Conservation (phyloP, 179 eudicot genomes). For the Pouteria campechiana region DNA sequence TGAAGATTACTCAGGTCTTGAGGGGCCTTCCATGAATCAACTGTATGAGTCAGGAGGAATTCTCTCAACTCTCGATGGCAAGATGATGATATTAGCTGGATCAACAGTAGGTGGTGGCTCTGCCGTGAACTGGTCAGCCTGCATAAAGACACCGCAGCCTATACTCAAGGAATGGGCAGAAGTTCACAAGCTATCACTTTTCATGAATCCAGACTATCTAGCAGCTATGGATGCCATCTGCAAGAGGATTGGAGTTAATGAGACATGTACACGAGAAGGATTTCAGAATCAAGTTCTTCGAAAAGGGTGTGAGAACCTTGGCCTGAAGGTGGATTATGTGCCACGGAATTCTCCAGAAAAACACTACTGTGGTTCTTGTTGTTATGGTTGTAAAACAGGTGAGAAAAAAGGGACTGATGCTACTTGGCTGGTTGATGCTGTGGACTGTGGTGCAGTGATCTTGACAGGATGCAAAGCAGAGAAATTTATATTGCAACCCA, state of each 20-base stretch:
- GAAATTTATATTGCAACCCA: constrained; percentile 14
- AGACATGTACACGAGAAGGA: constrained; percentile 44
- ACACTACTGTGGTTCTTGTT: constrained; percentile 73
- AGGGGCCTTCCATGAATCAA: constrained; percentile 50
- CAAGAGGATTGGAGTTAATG: constrained; percentile 48
- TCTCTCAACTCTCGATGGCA: constrained; percentile 43
- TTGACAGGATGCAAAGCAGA: constrained; percentile 52
- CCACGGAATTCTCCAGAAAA: constrained; percentile 44
- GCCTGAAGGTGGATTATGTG: constrained; percentile 34
- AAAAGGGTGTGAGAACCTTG: constrained; percentile 64
- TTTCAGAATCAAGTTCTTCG: constrained; percentile 61
- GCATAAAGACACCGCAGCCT: constrained; percentile 38
- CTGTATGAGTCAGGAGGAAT: constrained; percentile 43
- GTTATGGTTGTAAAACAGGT: constrained; percentile 45
- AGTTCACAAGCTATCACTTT: constrained; percentile 26
- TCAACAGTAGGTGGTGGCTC: constrained; percentile 77
- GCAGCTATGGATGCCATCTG: constrained; percentile 51
- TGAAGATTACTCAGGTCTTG: constrained; percentile 40
- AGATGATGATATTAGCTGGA: constrained; percentile 33
- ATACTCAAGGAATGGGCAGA: constrained; percentile 56
- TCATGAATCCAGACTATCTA: constrained; percentile 26
- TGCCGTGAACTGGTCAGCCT: constrained; percentile 74
- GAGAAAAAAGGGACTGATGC: constrained; percentile 59
- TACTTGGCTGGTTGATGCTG: constrained; percentile 80
- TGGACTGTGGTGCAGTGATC: constrained; percentile 41